Evolutionary conservation across 1,284 basidiomycete species (phyloP), one percentile per base, ranked within the genome.

Genomic region (Sporisorium graminicola): DNA sequence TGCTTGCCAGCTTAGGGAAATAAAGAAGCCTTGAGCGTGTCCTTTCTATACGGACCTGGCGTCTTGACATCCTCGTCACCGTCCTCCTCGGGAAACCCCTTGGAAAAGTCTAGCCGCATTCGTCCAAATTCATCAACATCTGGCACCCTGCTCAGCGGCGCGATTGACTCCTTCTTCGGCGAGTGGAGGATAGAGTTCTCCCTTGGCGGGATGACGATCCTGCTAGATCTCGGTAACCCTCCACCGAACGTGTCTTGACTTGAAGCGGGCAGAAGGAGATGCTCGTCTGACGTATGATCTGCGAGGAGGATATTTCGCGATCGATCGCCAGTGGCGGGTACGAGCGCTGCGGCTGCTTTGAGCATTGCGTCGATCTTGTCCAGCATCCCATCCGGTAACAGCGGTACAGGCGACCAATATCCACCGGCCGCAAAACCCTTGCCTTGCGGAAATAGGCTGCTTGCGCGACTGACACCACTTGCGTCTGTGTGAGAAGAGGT

Each of bases 341-440:
- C 27, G 12, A 75, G 27, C 3, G 60, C 52, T 1, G 69, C 58
- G 1, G 74, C 61, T 3, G 74, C 74, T 26, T 51, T 58, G 14
- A 73, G 52, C 63, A 68, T 65, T 3, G 56, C 53, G 42, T 79
- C 67, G 42, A 83, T 66, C 22, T 42, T 20, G 8, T 79, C 79
- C 13, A 83, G 58, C 56, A 75, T 56, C 2, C 71, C 77, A 13
- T 83, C 81, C 6, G 77, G 66, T 6, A 83, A 49, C 7, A 83
- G 24, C 0, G 81, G 81, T 0, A 82, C 80, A 14, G 81, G 81
- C 16, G 69, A 65, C 81, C 80, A 82, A 37, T 65, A 74, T 1
- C 69, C 74, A 0, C 81, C 81, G 0, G 80, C 80, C 0, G 72
- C 67, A 37, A 83, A 70, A 0, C 81, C 81, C 49, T 79, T 74